Base-by-base conservation (phyloP, 208 protist genomes). In the Phytomonas sp. region DNA sequence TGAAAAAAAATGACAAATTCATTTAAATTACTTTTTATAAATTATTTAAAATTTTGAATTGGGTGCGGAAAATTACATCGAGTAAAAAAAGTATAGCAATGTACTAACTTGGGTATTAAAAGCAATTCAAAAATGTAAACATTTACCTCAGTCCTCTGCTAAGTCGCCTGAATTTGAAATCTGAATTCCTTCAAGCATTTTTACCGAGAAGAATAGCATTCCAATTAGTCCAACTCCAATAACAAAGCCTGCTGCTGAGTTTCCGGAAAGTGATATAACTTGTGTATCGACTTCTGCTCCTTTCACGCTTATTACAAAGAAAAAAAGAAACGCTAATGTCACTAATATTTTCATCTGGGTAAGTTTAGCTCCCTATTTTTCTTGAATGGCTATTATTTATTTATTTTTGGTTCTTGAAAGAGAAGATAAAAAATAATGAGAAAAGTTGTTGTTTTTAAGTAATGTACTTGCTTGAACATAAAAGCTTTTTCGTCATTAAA, bases 151-250 rank as follows among this genome's bases (percentile, higher is more conserved):
- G 19, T 56, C 32, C 26, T 64, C 61, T 26, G 61, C 16, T 33
- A 56, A 56, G 26, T 56, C 45, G 6, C 45, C 4, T 56, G 45
- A 56, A 56, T 92, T 87, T 64, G 88, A 86, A 49, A 92, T 89
- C 67, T 84, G 70, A 69, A 95, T 92, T 29, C 83, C 81, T 34
- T 85, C 78, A 74, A 95, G 73, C 86, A 95, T 93, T 37, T 71
- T 71, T 26, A 93, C 73, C 0, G 83, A 73, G 72, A 93, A 93
- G 16, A 71, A 72, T 33, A 95, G 69, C 37, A 95, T 79, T 36
- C 67, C 78, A 32, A 89, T 49, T 29, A 95, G 78, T 30, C 73
- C 76, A 29, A 74, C 67, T n/a, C 84, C 87, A 33, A 95, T 78
- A 23, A 82, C 34, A 52, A 95, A 64, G 31, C 90, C 87, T 29